Evolutionary conservation across 495 filamentous ascomycete species (phyloP).

Genomic region (Penicillium roqueforti): DNA sequence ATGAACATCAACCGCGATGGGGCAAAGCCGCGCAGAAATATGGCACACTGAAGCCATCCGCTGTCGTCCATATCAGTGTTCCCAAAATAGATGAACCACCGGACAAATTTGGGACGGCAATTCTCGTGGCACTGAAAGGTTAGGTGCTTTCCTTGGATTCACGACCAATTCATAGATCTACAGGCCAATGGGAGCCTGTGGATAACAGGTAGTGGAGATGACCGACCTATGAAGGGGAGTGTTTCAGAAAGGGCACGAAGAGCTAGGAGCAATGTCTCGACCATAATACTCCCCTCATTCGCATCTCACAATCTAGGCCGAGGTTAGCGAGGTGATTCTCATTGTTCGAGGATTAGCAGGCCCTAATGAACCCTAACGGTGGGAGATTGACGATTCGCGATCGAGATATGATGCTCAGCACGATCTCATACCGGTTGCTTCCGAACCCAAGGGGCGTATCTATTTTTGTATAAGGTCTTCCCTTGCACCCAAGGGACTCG

Average conservation of each 20-base stretch:
- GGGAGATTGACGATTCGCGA: background rate
- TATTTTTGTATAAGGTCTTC: background rate
- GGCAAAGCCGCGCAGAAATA: background rate
- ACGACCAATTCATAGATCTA: background rate
- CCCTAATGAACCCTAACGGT: background rate
- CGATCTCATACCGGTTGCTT: background rate
- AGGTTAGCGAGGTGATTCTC: background rate
- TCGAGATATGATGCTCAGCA: background rate
- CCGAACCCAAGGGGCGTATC: slow-evolving; percentile 1
- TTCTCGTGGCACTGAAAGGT: background rate
- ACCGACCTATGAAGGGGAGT: background rate
- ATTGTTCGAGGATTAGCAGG: background rate
- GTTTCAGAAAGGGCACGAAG: background rate
- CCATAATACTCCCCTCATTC: background rate
- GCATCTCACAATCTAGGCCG: background rate
- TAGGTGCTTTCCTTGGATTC: background rate
- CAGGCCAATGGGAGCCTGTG: too few species aligned
- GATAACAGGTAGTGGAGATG: too few species aligned
- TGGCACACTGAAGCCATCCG: background rate
- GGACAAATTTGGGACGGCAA: background rate
- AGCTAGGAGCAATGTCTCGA: background rate
- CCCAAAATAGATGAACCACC: background rate
- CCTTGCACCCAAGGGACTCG: slow-evolving; percentile 5
- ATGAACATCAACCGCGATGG: background rate
- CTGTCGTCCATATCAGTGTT: background rate